Conservation (phyloP, 163 green algal species). For the Chloroidium sp. region DNA sequence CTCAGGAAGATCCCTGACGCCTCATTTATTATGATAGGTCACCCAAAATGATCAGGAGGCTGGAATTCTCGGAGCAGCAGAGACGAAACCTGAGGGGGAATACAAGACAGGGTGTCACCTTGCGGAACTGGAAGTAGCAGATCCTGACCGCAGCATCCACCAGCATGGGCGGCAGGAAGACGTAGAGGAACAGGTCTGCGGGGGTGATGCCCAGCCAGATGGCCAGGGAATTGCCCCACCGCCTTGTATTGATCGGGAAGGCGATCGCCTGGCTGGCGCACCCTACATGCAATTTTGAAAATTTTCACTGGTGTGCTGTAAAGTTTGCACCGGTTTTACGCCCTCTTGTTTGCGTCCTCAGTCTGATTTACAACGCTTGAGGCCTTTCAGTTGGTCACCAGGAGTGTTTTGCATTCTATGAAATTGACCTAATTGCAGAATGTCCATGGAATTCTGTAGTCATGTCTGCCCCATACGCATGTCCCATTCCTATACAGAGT, state of each 20-base stretch:
- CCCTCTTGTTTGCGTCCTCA: background rate
- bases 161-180: slow-evolving; percentile 83
- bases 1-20: no score
- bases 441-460: no score
- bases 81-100: background rate
- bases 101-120: slow-evolving; percentile 32
- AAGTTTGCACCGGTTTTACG: background rate
- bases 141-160: slow-evolving; percentile 75
- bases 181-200: slow-evolving; percentile 78
- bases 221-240: slow-evolving; percentile 14
- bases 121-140: slow-evolving; percentile 85
- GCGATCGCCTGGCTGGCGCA: slow-evolving; percentile 3
- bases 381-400: background rate
- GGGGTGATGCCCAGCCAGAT: slow-evolving; percentile 41
- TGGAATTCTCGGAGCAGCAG: background rate
- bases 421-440: no score
- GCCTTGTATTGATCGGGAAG: slow-evolving; percentile 15
- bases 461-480: no score
- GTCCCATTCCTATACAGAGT: no score
- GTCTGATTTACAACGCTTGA: background rate
- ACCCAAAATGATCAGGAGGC: background rate
- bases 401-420: background rate
- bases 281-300: slow-evolving; percentile 3
- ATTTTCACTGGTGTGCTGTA: background rate
- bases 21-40: background rate